A percentile compares a stretch with the other conserved stretches of the same genome.
Evolutionary conservation across 1,284 basidiomycete genomes (phyloP).

Genomic region (Cryptococcus amylolentus): DNA sequence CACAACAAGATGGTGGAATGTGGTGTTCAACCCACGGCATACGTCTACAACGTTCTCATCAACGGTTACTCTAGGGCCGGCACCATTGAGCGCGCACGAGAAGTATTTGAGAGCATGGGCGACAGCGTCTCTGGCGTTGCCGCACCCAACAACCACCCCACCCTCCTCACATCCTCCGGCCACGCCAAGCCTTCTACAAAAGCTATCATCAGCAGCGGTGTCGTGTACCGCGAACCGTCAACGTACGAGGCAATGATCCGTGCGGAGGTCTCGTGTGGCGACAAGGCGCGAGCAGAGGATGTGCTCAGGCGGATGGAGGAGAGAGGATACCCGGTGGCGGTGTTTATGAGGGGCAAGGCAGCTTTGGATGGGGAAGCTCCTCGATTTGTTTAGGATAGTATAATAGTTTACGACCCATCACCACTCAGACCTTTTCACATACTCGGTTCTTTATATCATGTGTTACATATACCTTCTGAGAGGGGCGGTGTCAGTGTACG

Average conservation of each 20-base stretch:
- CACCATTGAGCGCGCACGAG: constrained; percentile 66
- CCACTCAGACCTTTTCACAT: constrained; percentile 1
- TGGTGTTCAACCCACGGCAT: constrained; percentile 81
- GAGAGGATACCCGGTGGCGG: constrained; percentile 44
- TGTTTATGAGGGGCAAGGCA: constrained; percentile 37
- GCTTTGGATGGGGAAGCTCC: constrained; percentile 21
- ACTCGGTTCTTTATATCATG: not conserved
- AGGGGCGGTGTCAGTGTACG: too few species aligned
- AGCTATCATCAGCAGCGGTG: constrained; percentile 29
- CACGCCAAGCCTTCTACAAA: constrained; percentile 50
- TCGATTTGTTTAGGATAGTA: not conserved
- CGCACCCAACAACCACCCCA: constrained; percentile 80
- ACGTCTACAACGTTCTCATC: constrained; percentile 91
- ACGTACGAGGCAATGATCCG: constrained; percentile 83
- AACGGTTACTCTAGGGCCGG: constrained; percentile 75
- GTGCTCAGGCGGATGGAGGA: constrained; percentile 73
- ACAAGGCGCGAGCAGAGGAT: constrained; percentile 65
- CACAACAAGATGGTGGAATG: constrained; percentile 62
- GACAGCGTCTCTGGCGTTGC: constrained; percentile 77
- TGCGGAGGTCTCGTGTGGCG: constrained; percentile 77
- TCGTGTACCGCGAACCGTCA: constrained; percentile 83
- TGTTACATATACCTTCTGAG: not conserved
- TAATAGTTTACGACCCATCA: constrained; percentile 1
- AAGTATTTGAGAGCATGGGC: constrained; percentile 78
- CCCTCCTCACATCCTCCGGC: constrained; percentile 53